Evolutionary conservation across 495 filamentous ascomycete species (phyloP), one percentile per base, ranked within the genome.

Genomic region (Patellaria atrata): DNA sequence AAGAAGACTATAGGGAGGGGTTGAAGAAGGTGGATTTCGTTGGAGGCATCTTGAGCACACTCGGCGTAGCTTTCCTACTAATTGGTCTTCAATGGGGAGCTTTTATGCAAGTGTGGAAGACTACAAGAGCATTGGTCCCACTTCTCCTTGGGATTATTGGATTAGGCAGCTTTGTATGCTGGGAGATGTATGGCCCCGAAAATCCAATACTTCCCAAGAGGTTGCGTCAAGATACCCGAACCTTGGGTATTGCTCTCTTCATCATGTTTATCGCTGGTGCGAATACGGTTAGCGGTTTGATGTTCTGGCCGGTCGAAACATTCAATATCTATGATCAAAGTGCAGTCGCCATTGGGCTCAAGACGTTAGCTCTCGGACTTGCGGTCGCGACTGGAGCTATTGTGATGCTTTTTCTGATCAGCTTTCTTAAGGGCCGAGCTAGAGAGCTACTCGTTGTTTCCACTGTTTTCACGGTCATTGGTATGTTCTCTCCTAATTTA

Each of bases 71-170:
- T 15, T 33, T 71, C 0, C 73, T 82, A 51, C 63, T 79, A 59
- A 70, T 74, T 28, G 75, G 71, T 1, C 51, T 81, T 46, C 68
- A 77, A 43, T 78, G 72, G 62, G 77, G 75, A 30, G 75, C 15
- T 79, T 80, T 47, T 68, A 72, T 52, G 63, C 67, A 57, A 37
- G 31, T 7, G 22, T 57, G 54, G 54, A 39, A 17, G 17, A 38
- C 33, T 13, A 48, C 40, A 0, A 46, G 55, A 22, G 54, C 55
- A 13, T 40, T 53, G 4, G 45, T 34, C 3, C 43, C 45, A 4
- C 28, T 58, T 7, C 33, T 55, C 11, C 35, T 56, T 12, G 55
- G 55, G 10, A 20, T 46, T 26, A 22, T 45, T 12, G 24, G 54
- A 8, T 35, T 55, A 17, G 42, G 50, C 20, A 37, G 40, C 3